Conservation (phyloP, 345 rosid genomes). For the Lumnitzera racemosa region DNA sequence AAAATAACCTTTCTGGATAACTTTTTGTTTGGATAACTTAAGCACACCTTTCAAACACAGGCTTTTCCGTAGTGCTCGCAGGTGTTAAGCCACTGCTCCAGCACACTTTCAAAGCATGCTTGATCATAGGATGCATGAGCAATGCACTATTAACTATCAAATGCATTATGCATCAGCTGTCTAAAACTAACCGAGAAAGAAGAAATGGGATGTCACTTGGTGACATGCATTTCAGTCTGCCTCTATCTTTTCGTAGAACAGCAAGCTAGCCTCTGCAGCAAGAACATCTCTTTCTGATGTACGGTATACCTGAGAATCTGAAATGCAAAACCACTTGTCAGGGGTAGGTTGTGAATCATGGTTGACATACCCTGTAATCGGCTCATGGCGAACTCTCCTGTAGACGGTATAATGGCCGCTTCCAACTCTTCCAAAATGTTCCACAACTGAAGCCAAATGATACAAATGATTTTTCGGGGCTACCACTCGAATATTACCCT, state of each 20-base stretch:
- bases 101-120: too few relatives aligned
- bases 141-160: too few relatives aligned
- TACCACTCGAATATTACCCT: not conserved
- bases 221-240: not conserved
- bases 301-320: constrained; percentile 55
- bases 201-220: too few relatives aligned
- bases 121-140: too few relatives aligned
- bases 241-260: constrained; percentile 59
- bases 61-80: too few relatives aligned
- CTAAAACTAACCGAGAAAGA: too few relatives aligned
- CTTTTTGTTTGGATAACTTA: too few relatives aligned
- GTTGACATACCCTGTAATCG: constrained; percentile 11
- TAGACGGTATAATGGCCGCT: constrained; percentile 83
- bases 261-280: constrained; percentile 78
- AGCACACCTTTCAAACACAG: too few relatives aligned
- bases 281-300: constrained; percentile 72
- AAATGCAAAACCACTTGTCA: constrained; percentile 62
- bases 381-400: constrained; percentile 33
- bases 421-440: constrained; percentile 73
- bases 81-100: too few relatives aligned
- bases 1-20: too few relatives aligned
- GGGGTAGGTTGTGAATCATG: constrained; percentile 13
- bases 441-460: constrained; percentile 66
- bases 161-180: too few relatives aligned
- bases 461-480: constrained; percentile 28